Evolutionary conservation across 1,139 yeast species (phyloP).

Genomic region (Yamadazyma kanchanaburiensis): DNA sequence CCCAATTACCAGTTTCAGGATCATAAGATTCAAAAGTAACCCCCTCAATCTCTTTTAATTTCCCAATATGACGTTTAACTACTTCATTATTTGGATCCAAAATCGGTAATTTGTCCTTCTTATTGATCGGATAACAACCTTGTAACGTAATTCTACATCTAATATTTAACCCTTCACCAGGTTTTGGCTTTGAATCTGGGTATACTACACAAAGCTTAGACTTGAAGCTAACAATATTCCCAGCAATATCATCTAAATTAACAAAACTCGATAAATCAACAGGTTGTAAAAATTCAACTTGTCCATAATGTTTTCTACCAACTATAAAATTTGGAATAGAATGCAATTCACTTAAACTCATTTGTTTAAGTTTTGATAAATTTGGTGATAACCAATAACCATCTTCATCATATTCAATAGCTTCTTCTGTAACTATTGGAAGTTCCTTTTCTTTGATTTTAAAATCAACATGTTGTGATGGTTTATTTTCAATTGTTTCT

Average conservation of each 20-base stretch:
- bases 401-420: conserved; percentile 44
- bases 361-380: conserved; percentile 53
- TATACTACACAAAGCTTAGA: conserved; percentile 66
- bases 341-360: conserved; percentile 62
- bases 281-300: conserved; percentile 70
- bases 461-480: conserved; percentile 36
- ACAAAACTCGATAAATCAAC: conserved; percentile 75
- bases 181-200: conserved; percentile 68
- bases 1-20: conserved; percentile 79
- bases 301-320: conserved; percentile 80
- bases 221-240: conserved; percentile 60
- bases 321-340: conserved; percentile 64
- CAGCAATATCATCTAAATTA: conserved; percentile 59
- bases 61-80: conserved; percentile 65
- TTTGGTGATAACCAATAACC: conserved; percentile 92
- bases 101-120: conserved; percentile 69
- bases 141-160: conserved; percentile 71
- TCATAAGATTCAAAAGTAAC: conserved; percentile 75
- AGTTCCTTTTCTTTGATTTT: conserved; percentile 11
- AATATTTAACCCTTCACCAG: conserved; percentile 82
- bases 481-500: conserved; percentile 12
- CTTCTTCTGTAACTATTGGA: conserved; percentile 8
- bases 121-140: conserved; percentile 74
- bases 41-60: conserved; percentile 57
- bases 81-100: conserved; percentile 76